Percentiles rank a stretch among this genome's conserved stretches.
phyloP scores from a whole-genome alignment of 345 rosid genomes.

The Hibiscus tridactylites region DNA sequence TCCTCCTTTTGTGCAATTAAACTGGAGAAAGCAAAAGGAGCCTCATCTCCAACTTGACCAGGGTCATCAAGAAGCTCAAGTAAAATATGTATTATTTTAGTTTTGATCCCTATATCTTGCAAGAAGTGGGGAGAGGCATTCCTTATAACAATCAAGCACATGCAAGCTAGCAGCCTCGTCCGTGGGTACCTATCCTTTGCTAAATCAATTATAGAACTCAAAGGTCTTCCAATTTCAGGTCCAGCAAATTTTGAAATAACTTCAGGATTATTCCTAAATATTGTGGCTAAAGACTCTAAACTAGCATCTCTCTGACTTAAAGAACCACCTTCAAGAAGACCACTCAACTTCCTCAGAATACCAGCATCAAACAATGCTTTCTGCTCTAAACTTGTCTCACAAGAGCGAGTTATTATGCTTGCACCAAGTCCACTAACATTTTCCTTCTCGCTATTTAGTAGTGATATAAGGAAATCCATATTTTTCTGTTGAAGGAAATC shows the following conservation, averaged over 20 bases:
- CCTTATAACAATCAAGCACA: constrained; percentile 64
- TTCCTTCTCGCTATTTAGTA: constrained; percentile 57
- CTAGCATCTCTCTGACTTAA: constrained; percentile 66
- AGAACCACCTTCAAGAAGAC: constrained; percentile 76
- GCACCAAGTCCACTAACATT: constrained; percentile 83
- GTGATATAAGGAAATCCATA: constrained; percentile 62
- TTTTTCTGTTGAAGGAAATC: constrained; percentile 55
- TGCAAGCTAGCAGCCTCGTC: constrained; percentile 76
- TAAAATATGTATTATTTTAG: constrained; percentile 43
- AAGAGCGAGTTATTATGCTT: constrained; percentile 67
- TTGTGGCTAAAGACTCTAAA: constrained; percentile 65
- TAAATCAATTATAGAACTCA: constrained; percentile 49
- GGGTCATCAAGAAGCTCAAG: constrained; percentile 85
- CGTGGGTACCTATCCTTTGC: constrained; percentile 51
- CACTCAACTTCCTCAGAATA: constrained; percentile 44
- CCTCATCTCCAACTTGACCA: constrained; percentile 81
- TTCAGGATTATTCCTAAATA: constrained; percentile 52
- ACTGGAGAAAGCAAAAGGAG: constrained; percentile 64
- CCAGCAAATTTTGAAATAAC: constrained; percentile 45
- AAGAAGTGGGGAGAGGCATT: constrained; percentile 49
- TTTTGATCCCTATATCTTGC: constrained; percentile 48
- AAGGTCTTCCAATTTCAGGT: constrained; percentile 43
- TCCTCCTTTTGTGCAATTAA: constrained; percentile 61
- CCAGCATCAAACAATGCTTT: constrained; percentile 58
- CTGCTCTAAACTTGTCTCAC: constrained; percentile 58